Base-by-base conservation (phyloP, 371 early-diverging fungal genomes). In the Apophysomyces variabilis region DNA sequence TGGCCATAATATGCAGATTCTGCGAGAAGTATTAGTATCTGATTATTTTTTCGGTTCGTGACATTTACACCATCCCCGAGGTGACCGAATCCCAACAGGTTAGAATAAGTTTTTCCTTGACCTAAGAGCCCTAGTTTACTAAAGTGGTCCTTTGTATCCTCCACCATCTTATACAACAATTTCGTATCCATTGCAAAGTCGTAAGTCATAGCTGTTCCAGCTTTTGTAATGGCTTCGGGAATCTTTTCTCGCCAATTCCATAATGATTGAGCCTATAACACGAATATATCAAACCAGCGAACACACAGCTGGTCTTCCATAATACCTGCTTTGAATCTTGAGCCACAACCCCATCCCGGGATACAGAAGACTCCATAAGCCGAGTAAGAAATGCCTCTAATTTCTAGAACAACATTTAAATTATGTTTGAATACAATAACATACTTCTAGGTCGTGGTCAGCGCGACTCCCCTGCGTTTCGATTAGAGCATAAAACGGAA, bases 1-100 rank as follows among this genome's bases (percentile, higher is more conserved):
- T 91, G 6, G 95, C 86, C 82, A 93, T 93, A 16, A 93, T 76
- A 71, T 93, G 94, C 47, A 95, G 61, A 67, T 93, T 93, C 64
- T 93, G 58, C 16, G 18, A 68, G 12, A 50, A 13, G 14, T 7
- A 13, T 26, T 57, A 32, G 44, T 43, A 5, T 13, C 32, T 26
- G 26, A 39, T 7, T 11, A 18, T 60, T 6, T 8, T n/a, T 38
- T 6, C 56, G 8, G n/a, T 16, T 21, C 14, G 16, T 4, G 0
- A 18, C 5, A 65, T 72, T 37, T 66, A 75, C 79, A 62, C 77
- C 85, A 66, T 91, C 89, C 38, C 90, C 90, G 56, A 90, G 72
- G 63, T 90, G 91, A 38, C 95, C 95, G 74, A 90, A 93, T 21
- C 94, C 95, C 66, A 90, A 69, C 0, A 82, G 13, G 41, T 82